Evolutionary conservation across 1,139 yeast species (phyloP), one percentile per base, ranked within the genome.

Genomic region (Pichia sp.): DNA sequence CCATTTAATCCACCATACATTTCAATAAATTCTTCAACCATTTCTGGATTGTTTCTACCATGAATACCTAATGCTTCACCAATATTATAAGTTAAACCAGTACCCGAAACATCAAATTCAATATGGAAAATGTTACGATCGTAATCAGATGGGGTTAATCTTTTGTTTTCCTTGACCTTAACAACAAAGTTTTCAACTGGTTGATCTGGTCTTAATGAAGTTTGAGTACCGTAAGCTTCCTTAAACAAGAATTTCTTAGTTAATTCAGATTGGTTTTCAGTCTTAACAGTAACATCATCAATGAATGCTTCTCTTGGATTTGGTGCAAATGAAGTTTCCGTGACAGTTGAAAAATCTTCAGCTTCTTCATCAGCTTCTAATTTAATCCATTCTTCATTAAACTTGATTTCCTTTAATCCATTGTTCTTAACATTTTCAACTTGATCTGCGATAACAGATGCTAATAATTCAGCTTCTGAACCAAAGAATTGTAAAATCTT

Each of bases 61-160:
- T 92, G 97, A 52, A 92, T 80, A 62, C 97, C 98, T 54, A 92
- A 78, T 9, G 97, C 96, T 72, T 92, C 98, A 65, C 98, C 98
- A 63, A 92, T 86, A 55, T 82, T 94, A 65, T 92, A 92, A 46
- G 80, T 87, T 65, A 92, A 75, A 27, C 95, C 97, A 39, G 97
- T 89, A 46, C 95, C 95, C 44, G 90, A 70, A 59, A 82, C 77
- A 65, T 92, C 98, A 59, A 92, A 87, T 69, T 92, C 97, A 59
- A 92, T 85, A 66, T 92, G 96, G 89, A 92, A 92, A 63, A 92
- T 90, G 68, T 92, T 86, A 72, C 98, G 86, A 53, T 87, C 87
- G 67, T 92, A 92, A 61, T 86, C 92, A 40, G 63, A 64, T 12
- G 97, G 97, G n/a, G 97, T 92, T 56, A 92, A 85, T 63, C 97